Evolutionary conservation across 1,139 yeast species (phyloP).

Genomic region (Suhomyces chickasaworum): DNA sequence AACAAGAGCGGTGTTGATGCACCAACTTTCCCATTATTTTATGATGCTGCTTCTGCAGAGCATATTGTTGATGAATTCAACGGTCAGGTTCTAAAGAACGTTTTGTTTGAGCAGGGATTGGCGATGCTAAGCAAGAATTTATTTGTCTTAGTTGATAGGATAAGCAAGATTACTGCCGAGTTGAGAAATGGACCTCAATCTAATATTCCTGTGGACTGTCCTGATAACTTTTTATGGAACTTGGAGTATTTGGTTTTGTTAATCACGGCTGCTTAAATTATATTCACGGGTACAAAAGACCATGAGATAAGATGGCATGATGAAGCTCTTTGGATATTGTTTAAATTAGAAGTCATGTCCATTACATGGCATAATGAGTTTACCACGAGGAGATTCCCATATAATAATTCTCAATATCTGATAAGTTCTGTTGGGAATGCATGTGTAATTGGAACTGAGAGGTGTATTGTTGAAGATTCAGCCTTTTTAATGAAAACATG

Average conservation of each 20-base stretch:
- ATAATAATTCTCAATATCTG: no score
- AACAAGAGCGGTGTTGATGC: not conserved
- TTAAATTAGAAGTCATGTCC: no score
- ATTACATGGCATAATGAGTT: no score
- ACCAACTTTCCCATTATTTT: conserved; percentile 30
- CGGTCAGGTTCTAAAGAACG: conserved; percentile 23
- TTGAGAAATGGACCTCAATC: conserved; percentile 16
- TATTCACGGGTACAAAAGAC: no score
- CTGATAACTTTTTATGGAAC: conserved; percentile 48
- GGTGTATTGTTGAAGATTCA: no score
- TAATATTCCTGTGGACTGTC: conserved; percentile 41
- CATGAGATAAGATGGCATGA: no score
- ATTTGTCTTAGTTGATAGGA: conserved; percentile 27
- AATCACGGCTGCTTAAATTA: conserved; percentile 29
- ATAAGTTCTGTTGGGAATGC: no score
- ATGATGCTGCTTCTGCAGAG: conserved; percentile 28
- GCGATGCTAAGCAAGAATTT: conserved; percentile 37
- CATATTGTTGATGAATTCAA: conserved; percentile 18
- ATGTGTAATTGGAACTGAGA: no score
- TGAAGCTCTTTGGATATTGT: no score
- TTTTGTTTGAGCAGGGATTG: conserved; percentile 39
- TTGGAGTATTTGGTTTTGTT: conserved; percentile 40
- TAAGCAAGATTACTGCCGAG: conserved; percentile 23
- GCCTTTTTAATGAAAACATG: not conserved
- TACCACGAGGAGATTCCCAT: no score